Conservation (phyloP, 306 rosid genomes). For the Acacia acuminata region DNA sequence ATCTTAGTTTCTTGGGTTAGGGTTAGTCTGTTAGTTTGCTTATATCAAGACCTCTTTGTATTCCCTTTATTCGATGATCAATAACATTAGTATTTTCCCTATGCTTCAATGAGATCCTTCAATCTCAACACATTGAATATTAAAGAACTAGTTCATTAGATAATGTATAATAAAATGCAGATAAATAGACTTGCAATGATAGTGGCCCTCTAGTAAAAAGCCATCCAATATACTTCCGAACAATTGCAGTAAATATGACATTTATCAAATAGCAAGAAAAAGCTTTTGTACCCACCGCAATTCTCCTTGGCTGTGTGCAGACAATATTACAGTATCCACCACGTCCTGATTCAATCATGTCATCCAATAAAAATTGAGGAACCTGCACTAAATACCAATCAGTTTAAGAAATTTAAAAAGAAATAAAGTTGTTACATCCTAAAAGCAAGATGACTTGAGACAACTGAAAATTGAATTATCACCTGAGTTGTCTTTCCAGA, state of each 20-base stretch:
- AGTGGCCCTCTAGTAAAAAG: not conserved
- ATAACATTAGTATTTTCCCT: too few relatives aligned
- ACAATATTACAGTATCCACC: conserved; percentile 84
- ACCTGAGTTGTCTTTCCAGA: conserved; percentile 99
- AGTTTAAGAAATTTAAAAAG: not conserved
- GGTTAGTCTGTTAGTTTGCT: too few relatives aligned
- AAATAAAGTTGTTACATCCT: not conserved
- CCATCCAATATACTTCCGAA: conserved; percentile 5
- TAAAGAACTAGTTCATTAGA: not conserved
- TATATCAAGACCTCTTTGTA: too few relatives aligned
- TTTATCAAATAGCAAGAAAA: conserved; percentile 15
- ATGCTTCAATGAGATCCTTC: too few relatives aligned
- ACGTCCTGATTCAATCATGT: conserved; percentile 72
- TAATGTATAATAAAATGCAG: not conserved
- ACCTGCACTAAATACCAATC: conserved; percentile 57
- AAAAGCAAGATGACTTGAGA: conserved; percentile 19
- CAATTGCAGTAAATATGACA: conserved; percentile 25
- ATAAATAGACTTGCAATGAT: not conserved
- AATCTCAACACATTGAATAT: not conserved
- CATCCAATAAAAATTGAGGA: conserved; percentile 95
- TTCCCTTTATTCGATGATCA: too few relatives aligned
- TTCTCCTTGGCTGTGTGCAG: conserved; percentile 98
- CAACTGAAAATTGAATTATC: conserved; percentile 23
- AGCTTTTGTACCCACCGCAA: conserved; percentile 69
- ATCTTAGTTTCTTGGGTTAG: too few relatives aligned